phyloP scores from a whole-genome alignment of 306 rosid species.

The Cajanus cajan region DNA sequence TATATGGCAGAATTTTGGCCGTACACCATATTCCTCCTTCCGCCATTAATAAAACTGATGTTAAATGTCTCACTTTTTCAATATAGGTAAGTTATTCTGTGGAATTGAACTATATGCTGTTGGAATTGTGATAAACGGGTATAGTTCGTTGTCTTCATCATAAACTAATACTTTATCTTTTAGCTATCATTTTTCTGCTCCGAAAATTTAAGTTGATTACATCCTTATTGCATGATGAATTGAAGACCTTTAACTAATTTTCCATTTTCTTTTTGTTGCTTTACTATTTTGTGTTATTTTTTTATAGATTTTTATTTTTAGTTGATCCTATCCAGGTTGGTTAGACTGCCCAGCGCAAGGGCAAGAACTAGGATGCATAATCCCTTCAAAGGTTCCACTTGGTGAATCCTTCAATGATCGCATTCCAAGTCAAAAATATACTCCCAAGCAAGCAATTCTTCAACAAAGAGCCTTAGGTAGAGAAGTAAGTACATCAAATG shows the following conservation, averaged over 20 bases:
- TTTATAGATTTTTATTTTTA: constrained; percentile 2
- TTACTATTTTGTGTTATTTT: constrained; percentile 1
- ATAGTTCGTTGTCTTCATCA: not conserved
- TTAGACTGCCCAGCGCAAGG: constrained; percentile 83
- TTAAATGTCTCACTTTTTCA: not conserved
- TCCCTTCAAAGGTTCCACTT: constrained; percentile 98
- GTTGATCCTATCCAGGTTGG: constrained; percentile 70
- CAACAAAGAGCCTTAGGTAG: constrained; percentile 83
- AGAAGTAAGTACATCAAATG: constrained; percentile 61
- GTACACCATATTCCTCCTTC: no score
- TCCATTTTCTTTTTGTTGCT: constrained; percentile 2
- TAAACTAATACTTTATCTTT: not conserved
- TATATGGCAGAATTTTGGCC: no score
- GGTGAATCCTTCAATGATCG: constrained; percentile 71
- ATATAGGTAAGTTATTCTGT: not conserved
- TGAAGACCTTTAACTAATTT: not conserved
- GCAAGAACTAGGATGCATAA: constrained; percentile 65
- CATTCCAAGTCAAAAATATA: constrained; percentile 69
- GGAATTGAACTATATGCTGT: not conserved
- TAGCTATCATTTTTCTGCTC: not conserved
- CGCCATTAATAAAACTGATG: not conserved
- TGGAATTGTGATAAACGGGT: not conserved
- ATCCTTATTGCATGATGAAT: not conserved
- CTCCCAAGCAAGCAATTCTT: constrained; percentile 86
- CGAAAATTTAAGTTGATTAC: not conserved